These are phyloP conservation scores for Sordariomycetes sp. DNA, from an alignment of 2,329 filamentous ascomycete genomes.

Conservation along the genomic window DNA sequence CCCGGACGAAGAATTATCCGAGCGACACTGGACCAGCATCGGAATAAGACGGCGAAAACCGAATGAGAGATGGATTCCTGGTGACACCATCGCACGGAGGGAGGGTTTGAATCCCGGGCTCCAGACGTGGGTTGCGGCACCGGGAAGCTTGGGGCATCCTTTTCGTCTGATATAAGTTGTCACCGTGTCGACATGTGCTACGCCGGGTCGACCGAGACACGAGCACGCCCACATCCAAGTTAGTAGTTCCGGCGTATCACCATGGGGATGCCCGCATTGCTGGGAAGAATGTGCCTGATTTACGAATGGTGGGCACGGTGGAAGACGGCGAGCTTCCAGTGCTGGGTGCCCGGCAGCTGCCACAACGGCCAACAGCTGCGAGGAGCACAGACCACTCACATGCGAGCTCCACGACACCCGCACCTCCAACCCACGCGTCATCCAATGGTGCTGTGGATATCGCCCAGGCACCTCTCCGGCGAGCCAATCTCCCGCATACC, in stretches of 20 bases:
- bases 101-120: too few relatives aligned
- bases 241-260: background rate
- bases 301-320: background rate
- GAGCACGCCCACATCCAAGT: background rate
- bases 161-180: background rate
- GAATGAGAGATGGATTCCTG: background rate
- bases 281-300: background rate
- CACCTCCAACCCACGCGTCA: too few relatives aligned
- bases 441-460: too few relatives aligned
- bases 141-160: background rate
- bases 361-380: background rate
- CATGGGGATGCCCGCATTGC: background rate
- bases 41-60: too few relatives aligned
- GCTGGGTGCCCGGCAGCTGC: background rate
- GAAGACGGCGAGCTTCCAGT: background rate
- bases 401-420: background rate
- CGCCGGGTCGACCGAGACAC: background rate
- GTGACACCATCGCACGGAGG: background rate
- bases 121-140: background rate
- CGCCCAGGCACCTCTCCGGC: too few relatives aligned
- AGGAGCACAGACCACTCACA: background rate
- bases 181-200: background rate
- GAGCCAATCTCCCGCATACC: background rate
- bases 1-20: too few relatives aligned
- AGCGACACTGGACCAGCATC: too few relatives aligned